These are phyloP conservation scores for Lasiodiplodia gonubiensis DNA, from an alignment of 2,329 filamentous ascomycete genomes.

Conservation along the genomic window DNA sequence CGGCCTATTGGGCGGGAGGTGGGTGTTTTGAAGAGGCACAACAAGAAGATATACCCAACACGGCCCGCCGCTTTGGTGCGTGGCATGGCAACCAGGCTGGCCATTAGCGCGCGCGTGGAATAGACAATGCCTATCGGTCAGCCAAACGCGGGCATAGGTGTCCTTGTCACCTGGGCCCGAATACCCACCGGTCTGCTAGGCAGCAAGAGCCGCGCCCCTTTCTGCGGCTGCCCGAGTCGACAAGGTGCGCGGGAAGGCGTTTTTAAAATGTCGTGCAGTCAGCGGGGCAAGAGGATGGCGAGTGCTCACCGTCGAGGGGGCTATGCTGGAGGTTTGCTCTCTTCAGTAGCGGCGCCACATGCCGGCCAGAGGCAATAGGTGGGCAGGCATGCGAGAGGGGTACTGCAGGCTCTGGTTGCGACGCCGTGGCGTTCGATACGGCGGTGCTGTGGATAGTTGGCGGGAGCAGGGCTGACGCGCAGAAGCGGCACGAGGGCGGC, in stretches of 20 bases:
- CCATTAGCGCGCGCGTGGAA: neutral
- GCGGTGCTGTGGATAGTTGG: neutral
- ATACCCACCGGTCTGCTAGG: slow-evolving; percentile 11
- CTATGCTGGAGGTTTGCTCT: slow-evolving; percentile 16
- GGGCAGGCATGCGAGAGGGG: neutral
- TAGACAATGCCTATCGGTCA: slow-evolving; percentile 1
- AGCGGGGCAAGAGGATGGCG: neutral
- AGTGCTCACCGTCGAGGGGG: slow-evolving; percentile 8
- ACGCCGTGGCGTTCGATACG: neutral
- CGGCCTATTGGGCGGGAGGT: neutral
- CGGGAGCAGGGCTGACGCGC: slow-evolving; percentile 16
- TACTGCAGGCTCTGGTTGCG: neutral
- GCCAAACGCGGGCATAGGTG: neutral
- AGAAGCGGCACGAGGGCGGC: slow-evolving; percentile 14
- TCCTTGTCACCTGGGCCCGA: neutral
- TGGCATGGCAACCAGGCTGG: neutral
- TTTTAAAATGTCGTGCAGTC: neutral
- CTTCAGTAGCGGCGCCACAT: neutral
- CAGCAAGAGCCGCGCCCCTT: slow-evolving; percentile 11
- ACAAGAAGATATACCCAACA: slow-evolving; percentile 7
- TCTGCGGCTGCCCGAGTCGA: slow-evolving; percentile 4
- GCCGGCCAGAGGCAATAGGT: neutral
- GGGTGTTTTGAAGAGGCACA: slow-evolving; percentile 7
- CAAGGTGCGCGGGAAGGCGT: neutral
- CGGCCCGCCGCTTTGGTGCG: slow-evolving; percentile 12